A percentile compares a stretch with the other conserved stretches of the same genome.
phyloP scores from a whole-genome alignment of 495 filamentous ascomycete genomes.

The Cryomyces antarcticus region DNA sequence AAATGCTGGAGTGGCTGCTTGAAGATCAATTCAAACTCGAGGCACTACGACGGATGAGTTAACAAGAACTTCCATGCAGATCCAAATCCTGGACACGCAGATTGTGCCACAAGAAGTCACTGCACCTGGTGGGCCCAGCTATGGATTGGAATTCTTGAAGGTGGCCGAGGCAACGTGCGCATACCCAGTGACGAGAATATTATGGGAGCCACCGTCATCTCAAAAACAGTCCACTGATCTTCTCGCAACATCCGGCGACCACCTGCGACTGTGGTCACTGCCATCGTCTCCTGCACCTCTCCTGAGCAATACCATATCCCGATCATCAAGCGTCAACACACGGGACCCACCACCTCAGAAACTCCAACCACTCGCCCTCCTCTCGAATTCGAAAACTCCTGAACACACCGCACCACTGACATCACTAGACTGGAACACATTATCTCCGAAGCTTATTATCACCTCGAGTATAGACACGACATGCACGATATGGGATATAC shows the following conservation, averaged over 20 bases:
- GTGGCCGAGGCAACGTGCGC: constrained; percentile 96
- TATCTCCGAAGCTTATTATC: constrained; percentile 90
- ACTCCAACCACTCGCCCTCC: constrained; percentile 74
- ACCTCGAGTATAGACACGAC: constrained; percentile 98
- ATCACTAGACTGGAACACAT: constrained; percentile 91
- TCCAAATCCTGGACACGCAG: constrained; percentile 90
- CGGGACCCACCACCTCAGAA: constrained; percentile 56
- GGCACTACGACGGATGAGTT: background rate
- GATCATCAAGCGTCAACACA: constrained; percentile 32
- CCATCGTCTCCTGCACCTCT: constrained; percentile 32
- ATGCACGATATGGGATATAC: constrained; percentile 99
- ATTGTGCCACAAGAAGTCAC: constrained; percentile 57
- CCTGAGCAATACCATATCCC: constrained; percentile 53
- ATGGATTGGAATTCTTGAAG: constrained; percentile 74
- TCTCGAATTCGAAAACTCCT: constrained; percentile 95
- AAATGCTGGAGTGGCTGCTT: no score
- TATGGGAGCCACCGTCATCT: constrained; percentile 96
- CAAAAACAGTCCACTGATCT: constrained; percentile 94
- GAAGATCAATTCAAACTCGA: no score
- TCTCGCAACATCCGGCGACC: constrained; percentile 88
- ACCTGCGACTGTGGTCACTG: constrained; percentile 87
- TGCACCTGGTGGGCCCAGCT: constrained; percentile 44
- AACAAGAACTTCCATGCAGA: constrained; percentile 27
- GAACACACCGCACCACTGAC: constrained; percentile 95
- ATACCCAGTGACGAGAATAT: constrained; percentile 84